phyloP scores from a whole-genome alignment of 1,284 basidiomycete genomes.

The Abortiporus biennis region DNA sequence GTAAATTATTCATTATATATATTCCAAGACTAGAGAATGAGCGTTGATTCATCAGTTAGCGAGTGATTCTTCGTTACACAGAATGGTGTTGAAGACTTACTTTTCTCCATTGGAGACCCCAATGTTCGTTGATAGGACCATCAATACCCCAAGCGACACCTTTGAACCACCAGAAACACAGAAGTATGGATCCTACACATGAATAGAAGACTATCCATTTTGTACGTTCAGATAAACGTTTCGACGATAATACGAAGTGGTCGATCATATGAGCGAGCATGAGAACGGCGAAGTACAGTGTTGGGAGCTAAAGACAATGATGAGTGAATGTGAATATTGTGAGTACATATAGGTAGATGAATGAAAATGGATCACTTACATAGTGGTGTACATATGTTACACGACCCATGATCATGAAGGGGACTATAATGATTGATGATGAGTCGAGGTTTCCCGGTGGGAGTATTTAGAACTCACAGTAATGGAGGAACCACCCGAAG shows the following conservation, averaged over 20 bases:
- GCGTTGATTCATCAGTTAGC: conserved; percentile 5
- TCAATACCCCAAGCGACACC: conserved; percentile 86
- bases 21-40: conserved; percentile 30
- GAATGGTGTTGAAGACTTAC: conserved; percentile 32
- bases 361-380: conserved; percentile 37
- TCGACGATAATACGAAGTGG: conserved; percentile 83
- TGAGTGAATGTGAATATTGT: conserved; percentile 1
- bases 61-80: not conserved
- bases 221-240: conserved; percentile 50
- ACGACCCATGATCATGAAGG: conserved; percentile 95
- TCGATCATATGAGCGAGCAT: conserved; percentile 90
- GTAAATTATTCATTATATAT: conserved; percentile 29
- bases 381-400: conserved; percentile 91
- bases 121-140: conserved; percentile 76
- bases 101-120: conserved; percentile 79
- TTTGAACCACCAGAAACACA: conserved; percentile 92
- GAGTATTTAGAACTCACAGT: conserved; percentile 42
- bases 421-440: conserved; percentile 44
- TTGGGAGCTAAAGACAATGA: conserved; percentile 63
- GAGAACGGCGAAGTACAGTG: conserved; percentile 92
- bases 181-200: conserved; percentile 55
- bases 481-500: conserved; percentile 92
- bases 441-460: not conserved
- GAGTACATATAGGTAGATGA: not conserved
- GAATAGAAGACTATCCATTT: conserved; percentile 74